Conservation (phyloP, 148 eudicot species). For the Heliosperma pusillum region DNA sequence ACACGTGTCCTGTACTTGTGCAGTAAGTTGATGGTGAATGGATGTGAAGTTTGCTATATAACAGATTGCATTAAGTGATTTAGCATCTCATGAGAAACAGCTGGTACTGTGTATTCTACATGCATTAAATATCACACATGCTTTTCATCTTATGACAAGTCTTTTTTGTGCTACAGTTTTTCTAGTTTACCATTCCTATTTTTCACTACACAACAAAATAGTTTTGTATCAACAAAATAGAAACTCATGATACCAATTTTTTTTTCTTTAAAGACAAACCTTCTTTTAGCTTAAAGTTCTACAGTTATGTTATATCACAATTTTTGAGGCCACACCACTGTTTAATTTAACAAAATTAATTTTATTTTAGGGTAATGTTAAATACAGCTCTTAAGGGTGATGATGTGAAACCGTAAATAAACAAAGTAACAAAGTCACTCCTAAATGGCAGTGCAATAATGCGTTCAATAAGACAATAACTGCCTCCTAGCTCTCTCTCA, state of each 20-base stretch:
- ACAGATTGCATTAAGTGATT: slow-evolving; percentile 33
- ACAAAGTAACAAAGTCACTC: too few relatives aligned
- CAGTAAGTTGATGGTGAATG: slow-evolving; percentile 20
- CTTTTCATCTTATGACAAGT: slow-evolving; percentile 12
- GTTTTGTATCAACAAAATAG: not conserved
- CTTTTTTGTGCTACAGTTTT: slow-evolving; percentile 6
- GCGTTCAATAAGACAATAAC: too few relatives aligned
- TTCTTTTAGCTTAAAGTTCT: not conserved
- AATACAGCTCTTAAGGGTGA: too few relatives aligned
- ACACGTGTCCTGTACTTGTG: slow-evolving; percentile 28
- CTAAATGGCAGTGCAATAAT: too few relatives aligned
- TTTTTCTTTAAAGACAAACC: not conserved
- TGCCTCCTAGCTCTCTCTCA: too few relatives aligned
- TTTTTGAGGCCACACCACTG: too few relatives aligned
- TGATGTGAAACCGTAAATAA: too few relatives aligned
- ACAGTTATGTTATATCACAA: too few relatives aligned
- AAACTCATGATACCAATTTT: not conserved
- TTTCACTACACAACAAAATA: not conserved
- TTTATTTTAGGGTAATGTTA: too few relatives aligned
- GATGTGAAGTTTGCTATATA: slow-evolving; percentile 19
- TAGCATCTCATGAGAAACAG: slow-evolving; percentile 1
- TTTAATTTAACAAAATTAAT: too few relatives aligned
- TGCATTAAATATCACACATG: slow-evolving; percentile 18
- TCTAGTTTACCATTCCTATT: slow-evolving; percentile 4
- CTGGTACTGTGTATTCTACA: slow-evolving; percentile 11